These are phyloP conservation scores for Malus hybrid DNA, from an alignment of 331 rosid species.

Conservation along the genomic window DNA sequence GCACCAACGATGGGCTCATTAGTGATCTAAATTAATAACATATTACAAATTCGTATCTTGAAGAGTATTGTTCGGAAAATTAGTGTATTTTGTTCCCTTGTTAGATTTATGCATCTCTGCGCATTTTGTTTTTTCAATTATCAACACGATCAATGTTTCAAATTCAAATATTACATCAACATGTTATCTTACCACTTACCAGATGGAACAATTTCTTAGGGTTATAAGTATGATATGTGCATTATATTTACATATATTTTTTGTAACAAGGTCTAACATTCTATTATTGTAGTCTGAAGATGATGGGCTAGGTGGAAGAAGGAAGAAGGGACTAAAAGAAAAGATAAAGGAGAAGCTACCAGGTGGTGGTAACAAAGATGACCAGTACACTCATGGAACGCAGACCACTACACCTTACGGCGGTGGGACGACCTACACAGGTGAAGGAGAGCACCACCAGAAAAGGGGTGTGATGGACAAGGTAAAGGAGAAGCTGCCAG, in stretches of 20 bases:
- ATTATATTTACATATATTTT: background rate
- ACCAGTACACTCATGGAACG: background rate
- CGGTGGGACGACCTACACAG: background rate
- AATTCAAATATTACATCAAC: no score
- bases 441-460: background rate
- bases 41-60: no score
- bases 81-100: no score
- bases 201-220: no score
- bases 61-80: no score
- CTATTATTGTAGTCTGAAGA: conserved; percentile 27
- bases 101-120: no score
- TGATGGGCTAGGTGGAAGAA: conserved; percentile 39
- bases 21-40: no score
- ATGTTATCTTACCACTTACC: no score
- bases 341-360: conserved; percentile 34
- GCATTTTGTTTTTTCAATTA: no score
- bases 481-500: background rate
- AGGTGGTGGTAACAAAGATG: background rate
- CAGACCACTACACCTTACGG: background rate
- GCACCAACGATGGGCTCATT: no score
- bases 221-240: background rate
- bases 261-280: no score
- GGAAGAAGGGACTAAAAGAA: conserved; percentile 29
- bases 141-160: no score
- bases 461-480: background rate